Evolutionary conservation across 768 basidiomycete genomes (phyloP).

Genomic region (Psilocybe azurescens): DNA sequence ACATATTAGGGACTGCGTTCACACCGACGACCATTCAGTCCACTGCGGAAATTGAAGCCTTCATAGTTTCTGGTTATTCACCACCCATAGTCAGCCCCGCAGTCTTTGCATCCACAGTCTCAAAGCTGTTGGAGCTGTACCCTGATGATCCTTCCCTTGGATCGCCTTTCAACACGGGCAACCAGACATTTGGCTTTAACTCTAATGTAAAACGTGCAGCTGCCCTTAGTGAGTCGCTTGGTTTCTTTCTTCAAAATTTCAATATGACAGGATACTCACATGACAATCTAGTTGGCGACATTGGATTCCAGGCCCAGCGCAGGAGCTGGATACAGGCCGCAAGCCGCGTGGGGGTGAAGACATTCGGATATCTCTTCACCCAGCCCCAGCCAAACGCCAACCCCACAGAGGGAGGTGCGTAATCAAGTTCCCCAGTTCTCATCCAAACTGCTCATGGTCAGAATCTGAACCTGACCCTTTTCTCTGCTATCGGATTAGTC

Average conservation of each 20-base stretch:
- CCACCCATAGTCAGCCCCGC: slow-evolving; percentile 32
- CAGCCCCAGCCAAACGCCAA: slow-evolving; percentile 35
- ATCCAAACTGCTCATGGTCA: background rate
- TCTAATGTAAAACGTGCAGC: slow-evolving; percentile 37
- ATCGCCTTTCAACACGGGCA: slow-evolving; percentile 51
- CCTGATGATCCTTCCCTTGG: slow-evolving; percentile 47
- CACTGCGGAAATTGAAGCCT: slow-evolving; percentile 28
- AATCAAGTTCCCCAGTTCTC: background rate
- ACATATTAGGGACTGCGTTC: slow-evolving; percentile 44
- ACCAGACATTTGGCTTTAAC: slow-evolving; percentile 46
- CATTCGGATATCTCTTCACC: slow-evolving; percentile 49
- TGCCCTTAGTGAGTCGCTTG: slow-evolving; percentile 39
- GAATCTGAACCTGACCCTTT: too few relatives aligned
- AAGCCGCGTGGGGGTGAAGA: slow-evolving; percentile 38
- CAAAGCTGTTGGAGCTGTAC: slow-evolving; percentile 41
- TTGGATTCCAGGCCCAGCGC: slow-evolving; percentile 42
- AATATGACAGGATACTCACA: slow-evolving; percentile 17
- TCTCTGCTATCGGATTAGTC: too few relatives aligned
- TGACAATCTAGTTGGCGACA: slow-evolving; percentile 38
- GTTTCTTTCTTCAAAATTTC: background rate
- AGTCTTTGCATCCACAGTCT: slow-evolving; percentile 25
- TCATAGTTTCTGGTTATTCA: slow-evolving; percentile 30
- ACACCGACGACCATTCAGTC: slow-evolving; percentile 29
- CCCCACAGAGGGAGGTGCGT: slow-evolving; percentile 38
- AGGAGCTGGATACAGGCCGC: slow-evolving; percentile 46